phyloP scores from a whole-genome alignment of 306 rosid genomes.

The Delonix regia region DNA sequence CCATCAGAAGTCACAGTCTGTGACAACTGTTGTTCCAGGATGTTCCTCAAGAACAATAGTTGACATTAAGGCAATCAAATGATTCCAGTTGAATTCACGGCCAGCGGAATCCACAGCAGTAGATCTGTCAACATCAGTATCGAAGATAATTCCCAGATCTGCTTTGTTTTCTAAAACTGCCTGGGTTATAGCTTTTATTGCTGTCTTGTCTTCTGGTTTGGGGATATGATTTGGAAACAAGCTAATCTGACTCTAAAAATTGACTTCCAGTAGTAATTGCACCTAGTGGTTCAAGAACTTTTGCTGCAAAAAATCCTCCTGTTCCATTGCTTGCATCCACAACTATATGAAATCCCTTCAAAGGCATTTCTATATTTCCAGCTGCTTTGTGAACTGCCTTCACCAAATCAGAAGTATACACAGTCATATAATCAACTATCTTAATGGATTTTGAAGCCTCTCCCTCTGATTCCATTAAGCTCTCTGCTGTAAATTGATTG shows the following conservation, averaged over 20 bases:
- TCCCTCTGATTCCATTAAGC: slow-evolving; percentile 51
- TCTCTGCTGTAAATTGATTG: slow-evolving; percentile 62
- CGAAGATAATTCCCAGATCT: slow-evolving; percentile 97
- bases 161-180: slow-evolving; percentile 92
- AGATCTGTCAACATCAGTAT: slow-evolving; percentile 96
- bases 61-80: slow-evolving; percentile 91
- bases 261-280: slow-evolving; percentile 91
- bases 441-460: slow-evolving; percentile 55
- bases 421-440: slow-evolving; percentile 78
- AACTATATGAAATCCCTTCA: slow-evolving; percentile 92
- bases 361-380: slow-evolving; percentile 86
- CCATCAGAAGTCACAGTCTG: slow-evolving; percentile 98
- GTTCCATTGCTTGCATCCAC: slow-evolving; percentile 99
- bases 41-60: slow-evolving; percentile 96
- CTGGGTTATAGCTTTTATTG: slow-evolving; percentile 90
- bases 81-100: slow-evolving; percentile 87
- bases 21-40: slow-evolving; percentile 94
- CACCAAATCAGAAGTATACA: slow-evolving; percentile 87
- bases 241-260: slow-evolving; percentile 98
- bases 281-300: slow-evolving; percentile 94
- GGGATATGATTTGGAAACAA: slow-evolving; percentile 97
- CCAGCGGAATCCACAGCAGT: slow-evolving; percentile 96
- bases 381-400: slow-evolving; percentile 88
- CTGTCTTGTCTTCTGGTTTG: slow-evolving; percentile 97
- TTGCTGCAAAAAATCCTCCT: slow-evolving; percentile 90